Base-by-base conservation (phyloP, 768 basidiomycete genomes). In the Termitomyces titanicus region DNA sequence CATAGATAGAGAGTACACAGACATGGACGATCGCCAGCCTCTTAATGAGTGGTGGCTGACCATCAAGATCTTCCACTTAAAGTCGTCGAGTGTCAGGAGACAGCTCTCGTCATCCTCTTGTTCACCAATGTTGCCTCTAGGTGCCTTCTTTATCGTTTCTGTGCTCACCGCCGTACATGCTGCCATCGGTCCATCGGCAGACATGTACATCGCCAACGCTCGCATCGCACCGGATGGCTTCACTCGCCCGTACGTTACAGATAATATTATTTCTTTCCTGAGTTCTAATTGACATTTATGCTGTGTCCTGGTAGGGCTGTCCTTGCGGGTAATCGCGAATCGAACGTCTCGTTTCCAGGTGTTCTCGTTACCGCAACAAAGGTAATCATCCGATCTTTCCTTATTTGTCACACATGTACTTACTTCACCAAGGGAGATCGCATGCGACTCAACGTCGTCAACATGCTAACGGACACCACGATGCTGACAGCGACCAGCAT, bases 401-500 rank as follows among this genome's bases (percentile, higher is more conserved):
- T 11, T 10, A 9, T 29, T 29, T 7, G 10, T 17, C 31, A 1
- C 18, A n/a, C 7, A 6, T 17, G 9, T 37, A 15, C 12, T 35
- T 1, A 20, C 43, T 18, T 27, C 17, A 17, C 35, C 5, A 25
- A 49, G 52, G 52, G 52, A n/a, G 52, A 53, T 9, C 43, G n/a
- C 0, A 35, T 53, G 1, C 11, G 12, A 35, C 7, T 53, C 10
- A 53, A 53, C 43, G 44, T 53, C 35, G 17, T 53, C 34, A 42
- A 53, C 35, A 3, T 25, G 34, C 13, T 53, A 13, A 53, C 25
- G 4, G 52, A 53, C 44, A 27, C 34, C 13, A 53, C 52, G 33
- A 53, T 53, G 42, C 24, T 44, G n/a, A 53, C 44, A 27, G 34
- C 33, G 4, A 53, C 42, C 11, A 53, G 52, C 34, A 53, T 53